Conservation (phyloP, 345 rosid species). For the Boechera retrofracta region DNA sequence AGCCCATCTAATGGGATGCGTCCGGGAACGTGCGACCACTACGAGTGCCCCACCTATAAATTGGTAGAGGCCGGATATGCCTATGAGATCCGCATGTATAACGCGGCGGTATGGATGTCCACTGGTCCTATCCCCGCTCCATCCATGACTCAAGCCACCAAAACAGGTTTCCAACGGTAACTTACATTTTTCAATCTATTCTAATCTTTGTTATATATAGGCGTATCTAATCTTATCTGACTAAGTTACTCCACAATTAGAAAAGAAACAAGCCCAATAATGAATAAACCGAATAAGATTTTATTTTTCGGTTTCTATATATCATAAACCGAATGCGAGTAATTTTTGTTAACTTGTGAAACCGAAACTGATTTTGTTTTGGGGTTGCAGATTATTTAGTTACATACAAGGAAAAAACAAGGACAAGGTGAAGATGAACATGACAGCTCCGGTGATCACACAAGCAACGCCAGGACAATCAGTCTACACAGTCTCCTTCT, state of each 20-base stretch:
- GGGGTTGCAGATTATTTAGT: constrained; percentile 30
- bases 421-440: constrained; percentile 28
- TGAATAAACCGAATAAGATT: neutral
- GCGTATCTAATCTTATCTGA: neutral
- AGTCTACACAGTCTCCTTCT: constrained; percentile 27
- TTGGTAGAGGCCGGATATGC: constrained; percentile 10
- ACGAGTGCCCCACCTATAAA: constrained; percentile 35
- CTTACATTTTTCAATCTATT: neutral
- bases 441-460: constrained; percentile 43
- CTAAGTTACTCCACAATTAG: neutral
- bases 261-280: neutral
- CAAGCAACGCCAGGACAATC: constrained; percentile 24
- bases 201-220: neutral
- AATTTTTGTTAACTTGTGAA: too few relatives aligned
- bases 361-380: neutral
- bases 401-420: constrained; percentile 42
- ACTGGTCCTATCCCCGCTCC: constrained; percentile 19
- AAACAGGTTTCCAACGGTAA: constrained; percentile 40
- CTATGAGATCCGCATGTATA: constrained; percentile 37
- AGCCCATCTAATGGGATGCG: constrained; percentile 20
- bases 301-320: neutral
- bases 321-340: neutral
- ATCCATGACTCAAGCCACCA: constrained; percentile 39
- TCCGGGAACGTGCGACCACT: constrained; percentile 32
- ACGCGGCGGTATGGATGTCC: constrained; percentile 34